Percentiles rank a stretch among this genome's conserved stretches.
Conservation (phyloP, 2,329 filamentous ascomycete genomes). For the Colletotrichum brevisporum region DNA sequence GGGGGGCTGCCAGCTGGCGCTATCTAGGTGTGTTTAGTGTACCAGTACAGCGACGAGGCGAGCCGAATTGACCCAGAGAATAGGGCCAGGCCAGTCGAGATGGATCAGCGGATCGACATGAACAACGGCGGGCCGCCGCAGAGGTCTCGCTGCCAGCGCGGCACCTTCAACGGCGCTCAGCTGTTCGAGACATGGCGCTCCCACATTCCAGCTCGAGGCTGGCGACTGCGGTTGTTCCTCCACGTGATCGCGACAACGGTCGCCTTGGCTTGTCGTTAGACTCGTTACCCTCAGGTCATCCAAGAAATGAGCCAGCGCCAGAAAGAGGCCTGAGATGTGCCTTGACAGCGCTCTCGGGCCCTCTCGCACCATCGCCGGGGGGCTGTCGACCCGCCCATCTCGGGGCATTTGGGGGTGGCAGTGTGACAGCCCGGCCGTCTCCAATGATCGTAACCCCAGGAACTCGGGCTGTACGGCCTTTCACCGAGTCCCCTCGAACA, state of each 20-base stretch:
- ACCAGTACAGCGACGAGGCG: not conserved
- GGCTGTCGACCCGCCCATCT: constrained; percentile 11
- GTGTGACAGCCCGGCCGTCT: constrained; percentile 3
- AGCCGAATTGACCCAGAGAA: constrained; percentile 11
- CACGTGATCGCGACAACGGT: not conserved
- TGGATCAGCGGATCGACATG: constrained; percentile 16
- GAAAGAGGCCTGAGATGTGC: constrained; percentile 10
- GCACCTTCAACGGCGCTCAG: not conserved
- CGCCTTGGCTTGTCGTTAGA: constrained; percentile 17
- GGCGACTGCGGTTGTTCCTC: not conserved
- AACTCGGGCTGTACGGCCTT: constrained; percentile 9
- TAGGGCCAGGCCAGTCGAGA: constrained; percentile 17
- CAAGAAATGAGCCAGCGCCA: constrained; percentile 23
- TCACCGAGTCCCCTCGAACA: not conserved
- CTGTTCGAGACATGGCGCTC: constrained; percentile 20
- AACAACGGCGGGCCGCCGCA: constrained; percentile 12
- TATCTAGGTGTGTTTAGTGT: not conserved
- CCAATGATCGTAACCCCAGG: too few species aligned
- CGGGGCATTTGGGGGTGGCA: constrained; percentile 25
- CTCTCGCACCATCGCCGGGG: constrained; percentile 7
- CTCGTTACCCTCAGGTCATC: constrained; percentile 15
- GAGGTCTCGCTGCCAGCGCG: not conserved
- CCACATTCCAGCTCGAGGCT: not conserved
- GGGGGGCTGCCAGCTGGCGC: constrained; percentile 10
- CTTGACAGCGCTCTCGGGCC: constrained; percentile 48